Evolutionary conservation across 352 stramenopile species (phyloP), one percentile per base, ranked within the genome.

Genomic region (Peronosclerospora sorghi): DNA sequence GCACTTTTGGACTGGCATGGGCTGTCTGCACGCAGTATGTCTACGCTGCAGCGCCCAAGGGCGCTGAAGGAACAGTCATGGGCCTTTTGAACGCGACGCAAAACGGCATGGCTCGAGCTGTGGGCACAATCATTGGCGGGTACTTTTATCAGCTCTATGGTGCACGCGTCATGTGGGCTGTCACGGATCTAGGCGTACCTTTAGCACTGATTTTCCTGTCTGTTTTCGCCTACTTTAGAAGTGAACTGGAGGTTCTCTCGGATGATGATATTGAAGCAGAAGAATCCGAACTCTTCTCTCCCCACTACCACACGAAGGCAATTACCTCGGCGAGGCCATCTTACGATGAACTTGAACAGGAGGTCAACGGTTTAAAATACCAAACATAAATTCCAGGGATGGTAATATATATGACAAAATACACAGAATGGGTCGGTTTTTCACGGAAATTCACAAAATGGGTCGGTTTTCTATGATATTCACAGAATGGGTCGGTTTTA

Each of bases 81-180:
- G 78, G 75, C 0, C 48, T 90, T 15, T 54, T 90, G 30, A 86
- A 83, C 38, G 73, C 71, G 1, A 62, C 86, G 30, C 78, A 87
- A 51, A 86, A 83, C 30, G 74, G 78, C 1, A 45, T 86, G 3
- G 78, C 62, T 0, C 73, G 74, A 12, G 74, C 66, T 15, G 48
- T 64, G 9, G 78, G 73, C 13, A 87, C 75, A 37, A 56, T 90
- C 17, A 59, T 87, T 10, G 74, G 78, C 12, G 78, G 78, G 27
- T 85, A 72, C 56, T 72, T 90, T 18, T 90, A 87, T 61, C 56
- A 90, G 40, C 43, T 70, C 55, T 84, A 76, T 45, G 73, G 68
- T 9, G 66, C 73, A 1, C 57, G 51, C 24, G 67, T 45, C 2
- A 85, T 90, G 73, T 90, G 78, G 74, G 41, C 76, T n/a, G 53